A percentile compares a stretch with the other conserved stretches of the same genome.
phyloP scores from a whole-genome alignment of 768 basidiomycete genomes.

The Kwoniella sp. region DNA sequence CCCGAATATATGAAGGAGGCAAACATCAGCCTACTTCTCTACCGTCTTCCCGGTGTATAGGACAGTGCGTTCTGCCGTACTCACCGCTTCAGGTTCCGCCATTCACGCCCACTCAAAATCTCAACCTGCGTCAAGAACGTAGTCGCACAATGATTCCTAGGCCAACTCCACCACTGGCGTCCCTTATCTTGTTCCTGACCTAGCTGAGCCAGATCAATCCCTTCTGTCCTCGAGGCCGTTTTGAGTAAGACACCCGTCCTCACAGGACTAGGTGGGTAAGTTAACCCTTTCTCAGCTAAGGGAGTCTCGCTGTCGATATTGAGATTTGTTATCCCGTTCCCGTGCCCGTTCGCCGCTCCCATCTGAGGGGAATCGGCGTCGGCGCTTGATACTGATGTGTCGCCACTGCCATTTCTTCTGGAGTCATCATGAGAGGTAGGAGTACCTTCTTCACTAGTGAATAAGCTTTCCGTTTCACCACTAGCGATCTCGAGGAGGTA shows the following conservation, averaged over 20 bases:
- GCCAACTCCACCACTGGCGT: constrained; percentile 30
- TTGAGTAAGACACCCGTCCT: not conserved
- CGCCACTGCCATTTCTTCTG: constrained; percentile 13
- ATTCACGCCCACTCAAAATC: constrained; percentile 78
- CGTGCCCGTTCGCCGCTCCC: not conserved
- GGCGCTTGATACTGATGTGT: constrained; percentile 3
- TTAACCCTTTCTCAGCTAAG: constrained; percentile 16
- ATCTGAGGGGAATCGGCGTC: constrained; percentile 3
- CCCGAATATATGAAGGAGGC: too few relatives aligned
- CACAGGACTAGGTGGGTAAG: constrained; percentile 14
- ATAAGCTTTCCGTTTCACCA: constrained; percentile 32
- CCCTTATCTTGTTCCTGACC: not conserved
- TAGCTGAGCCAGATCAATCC: not conserved
- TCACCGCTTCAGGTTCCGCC: constrained; percentile 74
- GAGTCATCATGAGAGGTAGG: not conserved
- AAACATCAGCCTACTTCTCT: too few relatives aligned
- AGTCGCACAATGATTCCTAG: constrained; percentile 61
- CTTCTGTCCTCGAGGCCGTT: not conserved
- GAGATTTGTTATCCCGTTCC: not conserved
- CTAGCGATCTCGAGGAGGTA: constrained; percentile 86
- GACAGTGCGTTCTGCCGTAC: constrained; percentile 27
- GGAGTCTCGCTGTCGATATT: constrained; percentile 19
- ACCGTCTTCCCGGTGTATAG: too few relatives aligned
- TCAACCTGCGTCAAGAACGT: constrained; percentile 89
- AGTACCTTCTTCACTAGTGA: not conserved